Evolutionary conservation across 345 rosid species (phyloP).

Genomic region (Eucalyptus globulus): DNA sequence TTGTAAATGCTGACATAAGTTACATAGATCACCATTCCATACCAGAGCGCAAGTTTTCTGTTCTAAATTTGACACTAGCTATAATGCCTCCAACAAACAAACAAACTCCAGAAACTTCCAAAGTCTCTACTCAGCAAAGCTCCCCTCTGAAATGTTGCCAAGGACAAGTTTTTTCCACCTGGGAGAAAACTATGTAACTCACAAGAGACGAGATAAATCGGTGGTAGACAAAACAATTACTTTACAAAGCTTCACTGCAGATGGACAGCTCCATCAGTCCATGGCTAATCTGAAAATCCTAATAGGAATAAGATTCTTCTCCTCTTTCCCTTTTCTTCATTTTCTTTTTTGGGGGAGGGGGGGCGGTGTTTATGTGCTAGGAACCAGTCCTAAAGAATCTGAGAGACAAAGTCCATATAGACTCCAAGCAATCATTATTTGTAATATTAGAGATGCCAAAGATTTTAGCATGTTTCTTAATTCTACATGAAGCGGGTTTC

Average conservation of each 20-base stretch:
- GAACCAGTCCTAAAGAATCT: not conserved
- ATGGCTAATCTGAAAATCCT: not conserved
- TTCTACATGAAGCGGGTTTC: not conserved
- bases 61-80: not conserved
- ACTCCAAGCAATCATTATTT: not conserved
- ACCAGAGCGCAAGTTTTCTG: not conserved
- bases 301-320: not conserved
- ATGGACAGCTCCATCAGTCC: not conserved
- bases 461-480: not conserved
- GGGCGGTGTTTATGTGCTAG: not conserved
- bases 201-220: not conserved
- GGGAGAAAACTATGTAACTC: not conserved
- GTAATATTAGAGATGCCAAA: not conserved
- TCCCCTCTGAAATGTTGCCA: not conserved
- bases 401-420: not conserved
- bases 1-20: not conserved
- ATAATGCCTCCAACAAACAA: not conserved
- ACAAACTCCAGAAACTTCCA: not conserved
- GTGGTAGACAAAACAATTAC: not conserved
- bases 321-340: not conserved
- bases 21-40: not conserved
- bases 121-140: not conserved
- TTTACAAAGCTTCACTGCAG: not conserved
- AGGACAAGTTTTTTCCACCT: not conserved
- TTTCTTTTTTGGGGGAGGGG: accelerated